phyloP scores from a whole-genome alignment of 2,329 filamentous ascomycete species.

The Neopestalotiopsis sp. region DNA sequence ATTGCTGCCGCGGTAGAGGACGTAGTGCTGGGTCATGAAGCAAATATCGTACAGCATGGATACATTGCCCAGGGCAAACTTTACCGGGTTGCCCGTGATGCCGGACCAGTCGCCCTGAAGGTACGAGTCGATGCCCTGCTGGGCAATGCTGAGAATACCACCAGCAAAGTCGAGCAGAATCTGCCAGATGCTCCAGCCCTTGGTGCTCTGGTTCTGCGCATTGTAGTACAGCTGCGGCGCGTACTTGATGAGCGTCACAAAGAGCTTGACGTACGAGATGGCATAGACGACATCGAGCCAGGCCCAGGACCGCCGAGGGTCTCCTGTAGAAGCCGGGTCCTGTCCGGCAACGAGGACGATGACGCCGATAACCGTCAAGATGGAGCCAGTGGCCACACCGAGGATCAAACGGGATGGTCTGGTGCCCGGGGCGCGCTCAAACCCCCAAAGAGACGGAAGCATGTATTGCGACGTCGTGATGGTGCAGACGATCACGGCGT shows the following conservation, averaged over 20 bases:
- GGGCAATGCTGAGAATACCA: conserved; percentile 79
- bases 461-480: conserved; percentile 80
- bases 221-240: conserved; percentile 86
- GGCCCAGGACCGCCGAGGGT: conserved; percentile 58
- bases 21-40: conserved; percentile 89
- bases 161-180: conserved; percentile 86
- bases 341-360: conserved; percentile 48
- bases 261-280: conserved; percentile 86
- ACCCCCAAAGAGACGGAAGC: conserved; percentile 75
- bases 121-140: conserved; percentile 85
- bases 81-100: conserved; percentile 88
- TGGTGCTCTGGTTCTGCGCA: conserved; percentile 82
- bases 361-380: conserved; percentile 59
- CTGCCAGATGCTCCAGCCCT: conserved; percentile 85
- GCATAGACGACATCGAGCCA: conserved; percentile 70
- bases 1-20: conserved; percentile 65
- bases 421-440: conserved; percentile 62
- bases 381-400: conserved; percentile 72
- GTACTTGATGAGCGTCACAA: conserved; percentile 91
- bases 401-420: conserved; percentile 66
- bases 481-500: conserved; percentile 75
- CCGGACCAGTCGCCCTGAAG: conserved; percentile 88
- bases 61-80: conserved; percentile 84
- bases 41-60: conserved; percentile 85
- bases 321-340: conserved; percentile 35